Conservation (phyloP, 2,329 filamentous ascomycete species). For the Diaporthe sp. region DNA sequence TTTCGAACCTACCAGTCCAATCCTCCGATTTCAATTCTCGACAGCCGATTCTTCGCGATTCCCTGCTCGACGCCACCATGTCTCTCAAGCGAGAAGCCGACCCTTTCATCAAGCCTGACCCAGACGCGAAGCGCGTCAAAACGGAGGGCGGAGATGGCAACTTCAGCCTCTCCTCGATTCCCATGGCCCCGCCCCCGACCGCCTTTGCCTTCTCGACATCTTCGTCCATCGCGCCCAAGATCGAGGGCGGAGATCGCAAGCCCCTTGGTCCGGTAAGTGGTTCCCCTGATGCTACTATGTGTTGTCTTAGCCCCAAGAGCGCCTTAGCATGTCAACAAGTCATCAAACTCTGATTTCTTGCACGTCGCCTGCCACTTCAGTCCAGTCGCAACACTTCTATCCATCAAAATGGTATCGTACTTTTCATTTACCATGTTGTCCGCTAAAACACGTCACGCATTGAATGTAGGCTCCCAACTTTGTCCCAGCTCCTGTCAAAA, state of each 20-base stretch:
- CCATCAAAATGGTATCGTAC: too few species aligned
- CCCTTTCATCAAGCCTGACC: slow-evolving; percentile 30
- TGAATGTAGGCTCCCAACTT: background rate
- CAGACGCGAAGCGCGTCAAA: slow-evolving; percentile 32
- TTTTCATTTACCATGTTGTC: too few species aligned
- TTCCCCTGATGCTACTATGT: background rate
- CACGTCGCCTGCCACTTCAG: background rate
- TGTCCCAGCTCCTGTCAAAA: background rate
- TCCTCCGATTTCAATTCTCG: background rate
- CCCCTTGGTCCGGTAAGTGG: background rate
- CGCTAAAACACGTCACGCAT: background rate
- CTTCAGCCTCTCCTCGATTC: slow-evolving; percentile 21
- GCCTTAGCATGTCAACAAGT: background rate
- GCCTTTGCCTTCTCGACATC: background rate
- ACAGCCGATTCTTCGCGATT: background rate
- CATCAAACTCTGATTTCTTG: background rate
- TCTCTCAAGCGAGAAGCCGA: slow-evolving; percentile 25
- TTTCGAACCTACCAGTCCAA: background rate
- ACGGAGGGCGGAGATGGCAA: slow-evolving; percentile 29
- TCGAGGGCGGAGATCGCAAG: slow-evolving; percentile 20
- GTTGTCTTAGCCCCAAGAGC: background rate
- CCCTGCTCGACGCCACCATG: background rate
- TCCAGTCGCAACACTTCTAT: background rate
- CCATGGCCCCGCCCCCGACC: slow-evolving; percentile 3
- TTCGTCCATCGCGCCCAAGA: background rate